Conservation (phyloP, 2,329 filamentous ascomycete species). For the Xylariaceae sp. region DNA sequence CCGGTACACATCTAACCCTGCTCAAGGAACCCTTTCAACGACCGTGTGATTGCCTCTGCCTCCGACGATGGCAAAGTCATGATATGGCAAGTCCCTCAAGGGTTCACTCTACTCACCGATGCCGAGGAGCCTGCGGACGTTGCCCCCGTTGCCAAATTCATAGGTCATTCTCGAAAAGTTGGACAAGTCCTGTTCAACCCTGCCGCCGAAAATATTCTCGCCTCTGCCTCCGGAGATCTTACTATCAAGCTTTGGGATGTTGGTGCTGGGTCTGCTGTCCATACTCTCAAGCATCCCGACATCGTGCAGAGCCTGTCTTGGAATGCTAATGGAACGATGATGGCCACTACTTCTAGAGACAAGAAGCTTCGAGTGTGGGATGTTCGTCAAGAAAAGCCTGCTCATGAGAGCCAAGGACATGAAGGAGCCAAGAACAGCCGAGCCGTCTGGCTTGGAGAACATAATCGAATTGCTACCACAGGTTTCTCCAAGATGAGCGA, state of each 20-base stretch:
- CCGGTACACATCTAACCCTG: slow-evolving; percentile 36
- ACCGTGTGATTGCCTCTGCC: slow-evolving; percentile 87
- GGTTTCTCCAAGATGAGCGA: slow-evolving; percentile 99
- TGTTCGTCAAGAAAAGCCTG: slow-evolving; percentile 87
- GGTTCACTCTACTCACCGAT: slow-evolving; percentile 85
- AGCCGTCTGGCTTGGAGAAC: slow-evolving; percentile 95
- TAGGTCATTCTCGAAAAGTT: slow-evolving; percentile 92
- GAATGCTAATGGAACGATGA: slow-evolving; percentile 85
- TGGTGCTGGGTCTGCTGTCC: slow-evolving; percentile 73
- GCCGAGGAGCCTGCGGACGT: slow-evolving; percentile 85
- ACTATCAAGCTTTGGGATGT: slow-evolving; percentile 97
- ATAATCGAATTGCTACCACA: slow-evolving; percentile 93
- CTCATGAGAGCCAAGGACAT: slow-evolving; percentile 85
- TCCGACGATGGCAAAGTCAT: slow-evolving; percentile 98
- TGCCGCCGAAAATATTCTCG: slow-evolving; percentile 91
- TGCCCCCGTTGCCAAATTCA: slow-evolving; percentile 78
- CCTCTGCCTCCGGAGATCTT: slow-evolving; percentile 93
- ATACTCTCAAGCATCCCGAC: slow-evolving; percentile 84
- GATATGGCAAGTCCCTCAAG: slow-evolving; percentile 91
- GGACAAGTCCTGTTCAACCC: slow-evolving; percentile 99
- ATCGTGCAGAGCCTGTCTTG: slow-evolving; percentile 96
- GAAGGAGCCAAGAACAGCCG: slow-evolving; percentile 96
- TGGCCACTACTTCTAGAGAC: slow-evolving; percentile 94
- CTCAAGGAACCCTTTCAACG: slow-evolving; percentile 91
- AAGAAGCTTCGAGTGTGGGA: slow-evolving; percentile 99